Percentiles rank a stretch among this genome's conserved stretches.
Evolutionary conservation across 768 basidiomycete genomes (phyloP).

Genomic region (Xerocomellus amylosporus): DNA sequence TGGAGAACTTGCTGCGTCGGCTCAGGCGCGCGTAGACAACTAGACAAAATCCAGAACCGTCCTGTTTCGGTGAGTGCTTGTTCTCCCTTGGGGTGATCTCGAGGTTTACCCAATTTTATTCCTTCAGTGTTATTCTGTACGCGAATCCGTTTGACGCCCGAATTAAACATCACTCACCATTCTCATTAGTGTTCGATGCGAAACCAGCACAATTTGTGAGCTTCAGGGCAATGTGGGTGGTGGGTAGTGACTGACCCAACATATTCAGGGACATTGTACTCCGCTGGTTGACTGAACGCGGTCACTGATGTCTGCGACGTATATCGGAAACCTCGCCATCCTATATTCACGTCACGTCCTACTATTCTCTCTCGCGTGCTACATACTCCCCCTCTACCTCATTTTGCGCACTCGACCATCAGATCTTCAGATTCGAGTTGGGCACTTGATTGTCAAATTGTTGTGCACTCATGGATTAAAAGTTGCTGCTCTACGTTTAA

Average conservation of each 20-base stretch:
- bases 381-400: no score
- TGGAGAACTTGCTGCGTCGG: not conserved
- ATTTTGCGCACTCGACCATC: no score
- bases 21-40: conserved; percentile 41
- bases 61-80: conserved; percentile 74
- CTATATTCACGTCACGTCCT: not conserved
- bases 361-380: not conserved
- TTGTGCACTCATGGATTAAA: no score
- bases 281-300: conserved; percentile 78
- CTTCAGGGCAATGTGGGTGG: not conserved
- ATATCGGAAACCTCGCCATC: not conserved
- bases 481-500: no score
- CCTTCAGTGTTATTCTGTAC: conserved; percentile 74
- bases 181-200: conserved; percentile 86
- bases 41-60: conserved; percentile 76
- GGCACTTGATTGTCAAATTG: no score
- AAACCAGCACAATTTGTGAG: conserved; percentile 88
- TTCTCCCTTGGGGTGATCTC: not conserved
- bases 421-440: no score
- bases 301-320: conserved; percentile 46
- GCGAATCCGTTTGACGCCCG: conserved; percentile 17
- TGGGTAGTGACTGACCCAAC: not conserved
- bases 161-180: not conserved
- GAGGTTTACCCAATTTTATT: not conserved
- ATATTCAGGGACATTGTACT: conserved; percentile 72